Conservation (phyloP, 2,329 filamentous ascomycete species). For the Pseudogymnoascus sp. region DNA sequence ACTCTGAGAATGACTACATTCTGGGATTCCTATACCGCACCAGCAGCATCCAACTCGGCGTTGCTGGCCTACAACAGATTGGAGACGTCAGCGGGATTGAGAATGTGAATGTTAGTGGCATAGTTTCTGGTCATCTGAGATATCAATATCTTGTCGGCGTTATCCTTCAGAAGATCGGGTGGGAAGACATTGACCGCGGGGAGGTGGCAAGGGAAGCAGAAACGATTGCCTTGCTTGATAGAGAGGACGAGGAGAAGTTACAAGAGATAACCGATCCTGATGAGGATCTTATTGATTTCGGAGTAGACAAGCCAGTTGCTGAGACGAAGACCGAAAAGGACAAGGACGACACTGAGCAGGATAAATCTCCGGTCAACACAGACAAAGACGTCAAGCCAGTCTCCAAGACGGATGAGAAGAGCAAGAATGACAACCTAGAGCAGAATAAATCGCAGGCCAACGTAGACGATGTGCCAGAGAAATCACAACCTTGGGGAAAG, state of each 20-base stretch:
- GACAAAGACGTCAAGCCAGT: neutral
- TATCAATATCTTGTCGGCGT: constrained; percentile 61
- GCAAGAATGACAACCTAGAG: constrained; percentile 22
- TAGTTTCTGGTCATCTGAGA: constrained; percentile 60
- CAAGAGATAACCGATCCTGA: neutral
- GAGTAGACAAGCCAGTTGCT: neutral
- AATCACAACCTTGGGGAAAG: neutral
- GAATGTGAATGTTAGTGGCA: constrained; percentile 50
- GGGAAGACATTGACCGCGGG: constrained; percentile 44
- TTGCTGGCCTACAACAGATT: constrained; percentile 74
- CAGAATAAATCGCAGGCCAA: constrained; percentile 11
- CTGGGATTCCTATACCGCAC: constrained; percentile 82
- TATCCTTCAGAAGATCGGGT: constrained; percentile 58
- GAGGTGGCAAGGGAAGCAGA: constrained; percentile 39
- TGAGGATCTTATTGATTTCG: constrained; percentile 2
- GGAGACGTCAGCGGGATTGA: constrained; percentile 59
- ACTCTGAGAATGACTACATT: constrained; percentile 78
- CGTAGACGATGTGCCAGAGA: constrained; percentile 7
- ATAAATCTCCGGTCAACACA: neutral
- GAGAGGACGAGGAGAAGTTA: constrained; percentile 32
- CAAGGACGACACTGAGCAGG: neutral
- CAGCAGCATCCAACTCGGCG: constrained; percentile 71
- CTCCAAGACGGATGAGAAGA: neutral
- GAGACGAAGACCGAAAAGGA: constrained; percentile 4
- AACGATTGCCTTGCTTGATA: constrained; percentile 35